A percentile compares a stretch with the other conserved stretches of the same genome.
These are phyloP conservation scores for Pelagophyceae sp. DNA, from an alignment of 352 stramenopile genomes.

Conservation along the genomic window DNA sequence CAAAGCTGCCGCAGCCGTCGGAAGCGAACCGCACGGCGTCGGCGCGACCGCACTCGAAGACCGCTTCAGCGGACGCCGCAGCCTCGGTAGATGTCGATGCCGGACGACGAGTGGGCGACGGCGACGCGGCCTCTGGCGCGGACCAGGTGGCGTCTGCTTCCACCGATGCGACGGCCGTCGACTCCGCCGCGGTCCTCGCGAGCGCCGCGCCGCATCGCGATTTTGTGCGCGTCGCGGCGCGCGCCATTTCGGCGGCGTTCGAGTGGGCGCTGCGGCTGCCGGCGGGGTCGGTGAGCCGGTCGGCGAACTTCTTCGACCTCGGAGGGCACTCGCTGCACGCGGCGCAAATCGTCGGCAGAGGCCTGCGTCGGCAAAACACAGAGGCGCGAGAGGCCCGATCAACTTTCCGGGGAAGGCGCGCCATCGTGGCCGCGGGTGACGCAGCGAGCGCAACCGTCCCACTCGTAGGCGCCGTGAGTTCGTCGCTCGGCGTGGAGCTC, in stretches of 20 bases:
- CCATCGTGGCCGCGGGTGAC: no score
- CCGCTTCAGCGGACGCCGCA: no score
- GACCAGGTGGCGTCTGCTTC: constrained; percentile 60
- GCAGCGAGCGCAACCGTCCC: no score
- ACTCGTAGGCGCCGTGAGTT: constrained; percentile 58
- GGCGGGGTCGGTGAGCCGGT: constrained; percentile 28
- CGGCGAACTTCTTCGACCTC: constrained; percentile 57
- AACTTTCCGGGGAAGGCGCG: no score
- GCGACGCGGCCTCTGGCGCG: constrained; percentile 49
- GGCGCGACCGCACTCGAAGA: constrained; percentile 8
- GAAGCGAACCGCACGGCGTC: neutral
- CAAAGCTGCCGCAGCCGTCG: neutral
- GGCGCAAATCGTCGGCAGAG: constrained; percentile 54
- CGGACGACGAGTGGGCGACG: constrained; percentile 24
- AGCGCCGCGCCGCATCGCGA: no score
- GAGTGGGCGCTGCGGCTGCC: constrained; percentile 33
- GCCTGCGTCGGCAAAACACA: no score
- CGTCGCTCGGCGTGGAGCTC: constrained; percentile 54
- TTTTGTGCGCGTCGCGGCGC: neutral
- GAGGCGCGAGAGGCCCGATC: no score
- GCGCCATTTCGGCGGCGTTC: neutral
- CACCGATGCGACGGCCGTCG: constrained; percentile 49
- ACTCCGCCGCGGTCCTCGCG: neutral
- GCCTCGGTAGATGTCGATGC: constrained; percentile 17
- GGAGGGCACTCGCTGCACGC: constrained; percentile 57